Evolutionary conservation across 2,329 filamentous ascomycete species (phyloP), one percentile per base, ranked within the genome.

Genomic region (Aspergillus costaricaensis): DNA sequence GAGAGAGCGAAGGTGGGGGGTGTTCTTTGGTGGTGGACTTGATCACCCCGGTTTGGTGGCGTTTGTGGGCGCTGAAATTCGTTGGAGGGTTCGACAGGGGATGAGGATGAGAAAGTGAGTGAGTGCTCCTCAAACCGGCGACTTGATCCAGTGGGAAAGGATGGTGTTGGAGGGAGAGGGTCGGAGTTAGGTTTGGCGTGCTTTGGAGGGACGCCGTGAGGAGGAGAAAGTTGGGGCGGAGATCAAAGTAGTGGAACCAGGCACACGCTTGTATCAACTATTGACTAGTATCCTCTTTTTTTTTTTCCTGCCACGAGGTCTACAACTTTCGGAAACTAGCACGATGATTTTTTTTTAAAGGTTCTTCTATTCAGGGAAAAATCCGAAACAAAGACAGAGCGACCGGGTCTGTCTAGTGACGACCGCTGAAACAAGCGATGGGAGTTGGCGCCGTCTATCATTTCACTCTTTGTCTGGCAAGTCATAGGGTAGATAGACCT

Each of bases 1-100:
- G 23, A 27, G 10, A n/a, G 52, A 49, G 41, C 50, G 52, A 32
- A 55, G 53, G 60, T 54, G 55, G 53, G 69, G 60, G 36, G 70
- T 36, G 32, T 36, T 36, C 32, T 36, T 36, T 36, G 32, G 32
- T 36, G 32, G 32, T 14, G 12, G 32, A 36, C 32, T 36, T 14
- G 12, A 14, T 52, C 15, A 39, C 30, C 21, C 50, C 19, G n/a
- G 19, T 38, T 14, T 32, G 50, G n/a, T 21, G 30, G 30, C 17
- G 17, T 19, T 52, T 10, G 3, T 27, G 12, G 10, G 10, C 19
- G 19, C 32, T 36, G 12, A 36, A 15, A 36, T 36, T 14, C 2
- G 41, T 21, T 19, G 17, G 39, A 23, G 5, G 4, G 19, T 19
- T 44, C 41, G 23, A 19, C 41, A 21, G 41, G 19, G 14, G 19